These are phyloP conservation scores for Sphaerulina populicola DNA, from an alignment of 2,329 filamentous ascomycete genomes.

Conservation along the genomic window DNA sequence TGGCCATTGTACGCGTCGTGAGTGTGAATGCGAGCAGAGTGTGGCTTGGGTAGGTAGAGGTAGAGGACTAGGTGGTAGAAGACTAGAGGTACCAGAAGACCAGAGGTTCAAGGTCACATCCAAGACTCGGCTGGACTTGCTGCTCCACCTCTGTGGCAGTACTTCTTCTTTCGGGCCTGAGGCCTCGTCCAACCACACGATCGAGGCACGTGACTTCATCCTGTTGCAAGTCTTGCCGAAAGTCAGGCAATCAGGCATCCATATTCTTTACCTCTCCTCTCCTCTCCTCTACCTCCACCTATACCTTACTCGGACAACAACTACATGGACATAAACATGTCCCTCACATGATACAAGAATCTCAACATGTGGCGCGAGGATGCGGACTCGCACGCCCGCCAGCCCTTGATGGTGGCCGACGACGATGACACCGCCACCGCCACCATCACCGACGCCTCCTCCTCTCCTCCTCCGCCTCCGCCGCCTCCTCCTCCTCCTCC, in stretches of 20 bases:
- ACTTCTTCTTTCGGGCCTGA: not conserved
- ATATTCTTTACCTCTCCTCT: too few species aligned
- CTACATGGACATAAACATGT: too few species aligned
- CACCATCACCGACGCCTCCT: not conserved
- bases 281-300: too few species aligned
- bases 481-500: not conserved
- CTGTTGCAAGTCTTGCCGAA: slow-evolving; percentile 3
- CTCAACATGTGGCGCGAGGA: slow-evolving; percentile 13
- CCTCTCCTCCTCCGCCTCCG: not conserved
- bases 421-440: not conserved
- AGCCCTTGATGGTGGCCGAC: slow-evolving; percentile 12
- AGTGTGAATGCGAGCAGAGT: too few species aligned
- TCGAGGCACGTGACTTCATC: not conserved
- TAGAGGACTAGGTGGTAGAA: too few species aligned
- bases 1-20: slow-evolving; percentile 11
- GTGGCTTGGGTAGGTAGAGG: too few species aligned
- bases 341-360: too few species aligned
- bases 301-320: not conserved
- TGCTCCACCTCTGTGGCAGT: not conserved
- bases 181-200: too few species aligned
- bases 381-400: slow-evolving; percentile 27
- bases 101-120: too few species aligned
- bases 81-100: too few species aligned
- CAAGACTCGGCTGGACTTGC: slow-evolving; percentile 11
- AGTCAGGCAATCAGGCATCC: not conserved